Conservation (phyloP, 805 yeast genomes). For the Starmera amethionina region DNA sequence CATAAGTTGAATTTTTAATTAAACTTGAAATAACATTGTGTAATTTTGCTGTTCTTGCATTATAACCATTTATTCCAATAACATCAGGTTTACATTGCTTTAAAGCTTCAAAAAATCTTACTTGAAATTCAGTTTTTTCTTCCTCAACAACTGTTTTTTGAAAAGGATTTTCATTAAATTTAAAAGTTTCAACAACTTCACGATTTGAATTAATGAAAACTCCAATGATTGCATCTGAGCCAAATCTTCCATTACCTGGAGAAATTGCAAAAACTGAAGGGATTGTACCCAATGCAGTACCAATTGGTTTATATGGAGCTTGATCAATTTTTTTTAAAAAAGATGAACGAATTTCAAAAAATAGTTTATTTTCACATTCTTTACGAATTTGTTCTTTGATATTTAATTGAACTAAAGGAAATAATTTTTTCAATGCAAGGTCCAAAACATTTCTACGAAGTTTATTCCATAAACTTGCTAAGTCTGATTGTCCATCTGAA, state of each 20-base stretch:
- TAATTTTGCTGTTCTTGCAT: slow-evolving; percentile 58
- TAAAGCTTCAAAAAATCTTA: slow-evolving; percentile 49
- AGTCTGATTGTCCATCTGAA: slow-evolving; percentile 70
- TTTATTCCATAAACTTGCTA: slow-evolving; percentile 73
- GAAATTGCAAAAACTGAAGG: slow-evolving; percentile 80
- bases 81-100: slow-evolving; percentile 75
- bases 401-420: slow-evolving; percentile 58
- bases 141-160: slow-evolving; percentile 28
- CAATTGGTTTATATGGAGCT: slow-evolving; percentile 84
- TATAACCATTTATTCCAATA: slow-evolving; percentile 81
- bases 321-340: slow-evolving; percentile 74
- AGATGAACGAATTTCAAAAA: slow-evolving; percentile 56
- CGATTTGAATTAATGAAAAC: slow-evolving; percentile 74
- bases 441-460: slow-evolving; percentile 60
- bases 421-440: slow-evolving; percentile 55
- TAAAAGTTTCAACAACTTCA: slow-evolving; percentile 62
- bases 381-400: slow-evolving; percentile 76
- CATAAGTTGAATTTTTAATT: slow-evolving; percentile 43
- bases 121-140: slow-evolving; percentile 54
- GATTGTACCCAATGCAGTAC: slow-evolving; percentile 67
- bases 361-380: slow-evolving; percentile 63
- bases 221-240: slow-evolving; percentile 80
- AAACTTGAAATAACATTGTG: slow-evolving; percentile 46
- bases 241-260: slow-evolving; percentile 76
- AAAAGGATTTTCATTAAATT: slow-evolving; percentile 65